A percentile compares a stretch with the other conserved stretches of the same genome.
Evolutionary conservation across 352 stramenopile genomes (phyloP).

Genomic region (Thalassiosira livingstoniorum): DNA sequence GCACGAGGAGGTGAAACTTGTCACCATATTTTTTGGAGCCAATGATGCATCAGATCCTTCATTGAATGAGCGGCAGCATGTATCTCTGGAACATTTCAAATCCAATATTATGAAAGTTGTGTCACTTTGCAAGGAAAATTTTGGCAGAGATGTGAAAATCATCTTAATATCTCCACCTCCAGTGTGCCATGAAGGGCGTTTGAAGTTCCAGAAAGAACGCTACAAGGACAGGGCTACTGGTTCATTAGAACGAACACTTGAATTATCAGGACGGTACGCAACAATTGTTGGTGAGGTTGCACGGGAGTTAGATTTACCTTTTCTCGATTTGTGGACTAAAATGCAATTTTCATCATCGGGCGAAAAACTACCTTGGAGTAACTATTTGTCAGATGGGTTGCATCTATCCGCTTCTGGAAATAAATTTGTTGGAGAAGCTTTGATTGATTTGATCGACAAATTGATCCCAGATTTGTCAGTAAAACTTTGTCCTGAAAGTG

Average conservation of each 20-base stretch:
- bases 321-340: constrained; percentile 63
- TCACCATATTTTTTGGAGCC: constrained; percentile 77
- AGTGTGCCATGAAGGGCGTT: constrained; percentile 72
- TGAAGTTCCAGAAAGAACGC: constrained; percentile 73
- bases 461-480: constrained; percentile 59
- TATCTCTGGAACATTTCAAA: constrained; percentile 68
- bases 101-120: constrained; percentile 74
- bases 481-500: constrained; percentile 32
- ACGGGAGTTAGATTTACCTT: constrained; percentile 47
- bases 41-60: constrained; percentile 69
- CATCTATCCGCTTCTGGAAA: constrained; percentile 76
- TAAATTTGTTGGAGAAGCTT: constrained; percentile 62
- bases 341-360: constrained; percentile 56
- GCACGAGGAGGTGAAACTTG: constrained; percentile 55
- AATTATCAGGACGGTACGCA: constrained; percentile 63
- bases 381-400: constrained; percentile 67
- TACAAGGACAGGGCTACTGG: constrained; percentile 76
- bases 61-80: constrained; percentile 66
- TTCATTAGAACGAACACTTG: constrained; percentile 65
- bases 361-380: constrained; percentile 33
- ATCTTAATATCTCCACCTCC: constrained; percentile 77
- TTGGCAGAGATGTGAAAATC: constrained; percentile 55
- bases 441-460: constrained; percentile 63
- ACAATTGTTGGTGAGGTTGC: constrained; percentile 50
- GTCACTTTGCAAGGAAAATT: constrained; percentile 11